A percentile compares a stretch with the other conserved stretches of the same genome.
These are phyloP conservation scores for Herpotrichia juniperi DNA, from an alignment of 2,329 filamentous ascomycete genomes.

Conservation along the genomic window DNA sequence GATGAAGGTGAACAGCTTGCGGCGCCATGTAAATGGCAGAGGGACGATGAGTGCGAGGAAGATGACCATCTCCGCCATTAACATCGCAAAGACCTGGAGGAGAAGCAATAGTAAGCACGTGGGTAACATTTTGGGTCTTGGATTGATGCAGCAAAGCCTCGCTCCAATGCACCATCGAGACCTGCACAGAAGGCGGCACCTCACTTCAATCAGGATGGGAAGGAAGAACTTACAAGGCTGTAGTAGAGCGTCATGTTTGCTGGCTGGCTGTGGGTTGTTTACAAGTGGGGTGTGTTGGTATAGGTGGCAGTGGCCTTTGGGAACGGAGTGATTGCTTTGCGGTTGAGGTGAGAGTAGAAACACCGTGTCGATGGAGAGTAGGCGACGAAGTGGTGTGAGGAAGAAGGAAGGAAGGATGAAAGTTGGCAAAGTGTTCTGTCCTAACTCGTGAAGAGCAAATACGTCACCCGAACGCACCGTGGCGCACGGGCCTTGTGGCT, in stretches of 20 bases:
- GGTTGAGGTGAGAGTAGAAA: not conserved
- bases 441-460: conserved; percentile 31
- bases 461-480: conserved; percentile 38
- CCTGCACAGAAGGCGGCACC: not conserved
- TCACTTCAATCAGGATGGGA: not conserved
- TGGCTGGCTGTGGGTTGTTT: conserved; percentile 30
- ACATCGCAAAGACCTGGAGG: conserved; percentile 77
- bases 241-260: conserved; percentile 73
- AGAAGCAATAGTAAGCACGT: conserved; percentile 33
- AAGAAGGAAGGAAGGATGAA: conserved; percentile 5
- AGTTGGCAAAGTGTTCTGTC: conserved; percentile 29
- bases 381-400: not conserved
- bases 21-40: conserved; percentile 83
- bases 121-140: conserved; percentile 7
- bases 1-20: conserved; percentile 93
- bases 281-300: conserved; percentile 21
- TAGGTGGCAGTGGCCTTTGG: conserved; percentile 22
- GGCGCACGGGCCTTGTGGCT: no score
- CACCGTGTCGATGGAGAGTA: no score
- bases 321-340: not conserved
- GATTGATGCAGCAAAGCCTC: not conserved
- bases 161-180: not conserved
- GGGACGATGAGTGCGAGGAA: conserved; percentile 84
- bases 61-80: conserved; percentile 82
- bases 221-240: conserved; percentile 61